Evolutionary conservation across 1,139 yeast species (phyloP).

Genomic region (Candida tropicalis): DNA sequence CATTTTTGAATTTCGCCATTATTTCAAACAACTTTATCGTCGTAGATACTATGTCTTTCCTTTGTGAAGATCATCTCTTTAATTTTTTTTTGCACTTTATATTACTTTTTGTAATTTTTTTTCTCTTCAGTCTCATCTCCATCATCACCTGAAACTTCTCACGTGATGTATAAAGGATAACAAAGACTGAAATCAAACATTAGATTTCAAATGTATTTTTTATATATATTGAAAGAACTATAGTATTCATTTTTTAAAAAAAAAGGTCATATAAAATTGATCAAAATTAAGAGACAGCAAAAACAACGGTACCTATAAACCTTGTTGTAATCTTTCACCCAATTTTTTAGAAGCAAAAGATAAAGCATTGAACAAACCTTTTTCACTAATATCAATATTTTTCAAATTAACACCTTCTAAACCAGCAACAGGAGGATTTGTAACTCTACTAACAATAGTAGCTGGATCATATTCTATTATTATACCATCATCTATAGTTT

Average conservation of each 20-base stretch:
- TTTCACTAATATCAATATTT: slow-evolving; percentile 80
- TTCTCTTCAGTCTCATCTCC: too few species aligned
- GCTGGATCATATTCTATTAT: slow-evolving; percentile 88
- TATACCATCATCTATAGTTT: slow-evolving; percentile 89
- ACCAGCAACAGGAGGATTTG: slow-evolving; percentile 64
- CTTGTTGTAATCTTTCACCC: slow-evolving; percentile 86
- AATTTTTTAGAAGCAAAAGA: slow-evolving; percentile 86
- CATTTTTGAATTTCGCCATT: slow-evolving; percentile 13
- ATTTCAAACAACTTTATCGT: not conserved
- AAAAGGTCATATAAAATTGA: too few species aligned
- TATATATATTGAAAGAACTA: not conserved
- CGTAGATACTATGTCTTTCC: not conserved
- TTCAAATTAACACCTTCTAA: slow-evolving; percentile 51
- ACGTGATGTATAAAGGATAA: not conserved
- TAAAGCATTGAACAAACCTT: slow-evolving; percentile 85
- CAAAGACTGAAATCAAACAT: too few species aligned
- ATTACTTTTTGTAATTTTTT: not conserved
- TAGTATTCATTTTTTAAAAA: too few species aligned
- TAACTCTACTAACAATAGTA: slow-evolving; percentile 85
- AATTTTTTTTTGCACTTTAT: slow-evolving; percentile 1
- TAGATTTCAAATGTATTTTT: too few species aligned
- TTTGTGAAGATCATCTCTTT: slow-evolving; percentile 2
- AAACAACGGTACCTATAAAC: slow-evolving; percentile 34
- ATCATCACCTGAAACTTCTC: not conserved
- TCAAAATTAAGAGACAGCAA: too few species aligned